Percentiles rank a stretch among this genome's conserved stretches.
Evolutionary conservation across 1,284 basidiomycete species (phyloP).

Genomic region (Leccinum angustisporum): DNA sequence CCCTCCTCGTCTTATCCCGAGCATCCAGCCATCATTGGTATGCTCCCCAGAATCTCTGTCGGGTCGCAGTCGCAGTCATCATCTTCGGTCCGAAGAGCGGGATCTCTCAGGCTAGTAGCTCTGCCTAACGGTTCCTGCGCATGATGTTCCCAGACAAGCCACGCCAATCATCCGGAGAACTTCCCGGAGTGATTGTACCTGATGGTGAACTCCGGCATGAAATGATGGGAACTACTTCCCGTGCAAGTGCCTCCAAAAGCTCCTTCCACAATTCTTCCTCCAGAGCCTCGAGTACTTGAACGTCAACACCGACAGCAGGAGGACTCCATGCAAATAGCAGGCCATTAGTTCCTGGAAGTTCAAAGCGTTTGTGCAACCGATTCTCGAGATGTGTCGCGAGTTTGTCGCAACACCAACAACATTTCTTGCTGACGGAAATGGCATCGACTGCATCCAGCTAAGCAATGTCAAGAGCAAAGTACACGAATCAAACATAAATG

Average conservation of each 20-base stretch:
- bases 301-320: not conserved
- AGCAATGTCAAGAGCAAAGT: not conserved
- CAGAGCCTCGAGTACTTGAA: not conserved
- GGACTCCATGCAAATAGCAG: not conserved
- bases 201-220: not conserved
- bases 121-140: not conserved
- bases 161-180: too few species aligned
- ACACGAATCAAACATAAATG: not conserved
- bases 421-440: not conserved
- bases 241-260: not conserved
- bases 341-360: not conserved
- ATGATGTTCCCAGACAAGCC: not conserved
- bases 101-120: conserved; percentile 4
- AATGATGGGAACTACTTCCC: not conserved
- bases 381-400: not conserved
- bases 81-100: conserved; percentile 16
- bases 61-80: conserved; percentile 3
- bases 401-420: not conserved
- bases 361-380: not conserved
- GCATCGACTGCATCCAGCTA: not conserved
- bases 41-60: conserved; percentile 11
- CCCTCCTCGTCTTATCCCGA: too few species aligned
- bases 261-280: not conserved
- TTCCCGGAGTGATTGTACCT: not conserved
- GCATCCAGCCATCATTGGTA: conserved; percentile 12